phyloP scores from a whole-genome alignment of 768 basidiomycete species.

The Termitomyces sp. region DNA sequence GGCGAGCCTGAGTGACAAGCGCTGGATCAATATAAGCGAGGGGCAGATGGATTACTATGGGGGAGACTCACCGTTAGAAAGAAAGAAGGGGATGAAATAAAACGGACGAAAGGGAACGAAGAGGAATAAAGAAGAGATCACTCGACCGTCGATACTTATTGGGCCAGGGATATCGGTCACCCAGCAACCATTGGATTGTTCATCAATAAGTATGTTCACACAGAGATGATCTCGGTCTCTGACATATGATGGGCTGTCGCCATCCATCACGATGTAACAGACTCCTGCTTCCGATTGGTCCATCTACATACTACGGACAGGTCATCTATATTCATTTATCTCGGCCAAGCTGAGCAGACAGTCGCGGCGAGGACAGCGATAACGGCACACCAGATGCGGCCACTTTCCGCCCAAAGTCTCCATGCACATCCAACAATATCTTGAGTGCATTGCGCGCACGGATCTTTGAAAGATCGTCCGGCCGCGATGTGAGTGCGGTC shows the following conservation, averaged over 20 bases:
- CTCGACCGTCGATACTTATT: slow-evolving; percentile 16
- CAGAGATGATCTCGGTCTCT: slow-evolving; percentile 19
- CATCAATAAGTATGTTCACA: slow-evolving; percentile 26
- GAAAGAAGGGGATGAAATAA: slow-evolving; percentile 36
- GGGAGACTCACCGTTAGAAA: slow-evolving; percentile 39
- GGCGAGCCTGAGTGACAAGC: slow-evolving; percentile 41
- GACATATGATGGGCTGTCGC: slow-evolving; percentile 17
- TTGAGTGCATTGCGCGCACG: slow-evolving; percentile 95
- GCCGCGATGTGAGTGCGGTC: slow-evolving; percentile 65
- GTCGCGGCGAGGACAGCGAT: slow-evolving; percentile 37
- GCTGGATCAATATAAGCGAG: slow-evolving; percentile 24
- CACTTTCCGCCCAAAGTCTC: slow-evolving; percentile 75
- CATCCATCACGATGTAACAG: slow-evolving; percentile 14
- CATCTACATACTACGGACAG: slow-evolving; percentile 11
- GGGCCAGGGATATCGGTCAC: slow-evolving; percentile 23
- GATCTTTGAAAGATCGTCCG: slow-evolving; percentile 83
- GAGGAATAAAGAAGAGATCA: slow-evolving; percentile 22
- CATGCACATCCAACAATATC: slow-evolving; percentile 84
- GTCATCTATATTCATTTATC: slow-evolving; percentile 14
- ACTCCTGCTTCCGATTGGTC: slow-evolving; percentile 11
- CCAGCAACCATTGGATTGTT: slow-evolving; percentile 36
- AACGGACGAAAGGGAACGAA: slow-evolving; percentile 43
- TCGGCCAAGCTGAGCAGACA: slow-evolving; percentile 26
- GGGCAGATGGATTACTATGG: background rate
- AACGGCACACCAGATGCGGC: slow-evolving; percentile 36